Base-by-base conservation (phyloP, 495 filamentous ascomycete genomes). In the Letharia columbiana region DNA sequence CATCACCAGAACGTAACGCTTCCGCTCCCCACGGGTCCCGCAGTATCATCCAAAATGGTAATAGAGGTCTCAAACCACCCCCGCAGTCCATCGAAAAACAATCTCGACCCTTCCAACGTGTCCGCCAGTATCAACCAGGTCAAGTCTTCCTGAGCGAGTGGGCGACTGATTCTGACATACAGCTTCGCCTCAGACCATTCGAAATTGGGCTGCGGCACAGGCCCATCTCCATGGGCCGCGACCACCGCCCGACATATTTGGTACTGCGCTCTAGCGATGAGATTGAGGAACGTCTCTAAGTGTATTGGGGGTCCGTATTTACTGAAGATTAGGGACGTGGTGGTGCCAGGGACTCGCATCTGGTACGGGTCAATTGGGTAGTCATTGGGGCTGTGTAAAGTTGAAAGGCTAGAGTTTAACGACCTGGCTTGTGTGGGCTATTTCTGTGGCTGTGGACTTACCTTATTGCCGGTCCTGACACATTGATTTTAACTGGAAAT, bases 101-200 rank as follows among this genome's bases (percentile, higher is more conserved):
- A 0, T 20, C 54, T 57, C 39, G 28, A 1, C 11, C 60, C 60
- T 44, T 61, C 37, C 60, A 61, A 18, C 60, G 44, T 45, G 28
- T 61, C 60, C 40, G 60, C 35, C 44, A 61, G 37, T 20, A 61
- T 61, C 39, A 61, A 37, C 60, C 60, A 61, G 20, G 60, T 61
- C 60, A 61, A 44, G 37, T 61, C 60, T 12, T 42, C 12, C 44
- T 28, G 37, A 4, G 60, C 60, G 6, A 15, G 20, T 6, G 60
- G 39, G 2, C 60, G 60, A 28, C 39, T 35, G 17, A 61, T 44
- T 44, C 20, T 11, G 3, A 61, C 1, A 7, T n/a, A 20, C 33
- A 57, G 54, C 33, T 23, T 57, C 6, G 4, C 28, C 17, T 37
- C 33, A 1, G 54, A 18, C 54, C 54, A 57, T 9, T 35, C 7